Conservation (phyloP, 352 stramenopile species). For the Pythium utonaiense region DNA sequence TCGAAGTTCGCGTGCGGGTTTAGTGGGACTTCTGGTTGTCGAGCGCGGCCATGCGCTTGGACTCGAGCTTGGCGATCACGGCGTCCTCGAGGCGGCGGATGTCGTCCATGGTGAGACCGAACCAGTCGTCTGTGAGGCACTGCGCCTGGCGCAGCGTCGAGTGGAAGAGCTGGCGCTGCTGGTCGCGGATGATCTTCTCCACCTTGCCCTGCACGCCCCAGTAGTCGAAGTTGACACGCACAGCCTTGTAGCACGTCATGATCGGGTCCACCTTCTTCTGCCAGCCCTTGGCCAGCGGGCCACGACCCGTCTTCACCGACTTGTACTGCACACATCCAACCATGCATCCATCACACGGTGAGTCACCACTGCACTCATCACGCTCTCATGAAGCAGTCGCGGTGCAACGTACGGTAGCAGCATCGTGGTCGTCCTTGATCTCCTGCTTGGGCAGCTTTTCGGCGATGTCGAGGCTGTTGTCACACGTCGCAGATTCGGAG, state of each 20-base stretch:
- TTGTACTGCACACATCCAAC: conserved; percentile 42
- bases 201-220: conserved; percentile 81
- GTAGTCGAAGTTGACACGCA: conserved; percentile 88
- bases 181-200: conserved; percentile 80
- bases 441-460: conserved; percentile 73
- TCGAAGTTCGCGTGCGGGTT: not conserved
- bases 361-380: not conserved
- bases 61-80: conserved; percentile 71
- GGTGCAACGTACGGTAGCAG: conserved; percentile 35
- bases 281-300: conserved; percentile 65
- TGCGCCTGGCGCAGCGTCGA: conserved; percentile 45
- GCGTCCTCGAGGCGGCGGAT: conserved; percentile 77
- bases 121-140: conserved; percentile 81
- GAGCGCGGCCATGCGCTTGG: conserved; percentile 51
- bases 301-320: conserved; percentile 67
- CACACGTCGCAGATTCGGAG: not conserved
- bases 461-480: conserved; percentile 65
- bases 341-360: too few relatives aligned
- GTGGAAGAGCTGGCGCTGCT: conserved; percentile 83
- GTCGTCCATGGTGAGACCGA: conserved; percentile 78
- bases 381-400: not conserved
- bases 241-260: conserved; percentile 87
- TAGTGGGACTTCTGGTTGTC: conserved; percentile 36
- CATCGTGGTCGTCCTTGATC: conserved; percentile 68
- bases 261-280: conserved; percentile 62